Evolutionary conservation across 441 rosid species (phyloP).

Genomic region (Melastoma candidum): DNA sequence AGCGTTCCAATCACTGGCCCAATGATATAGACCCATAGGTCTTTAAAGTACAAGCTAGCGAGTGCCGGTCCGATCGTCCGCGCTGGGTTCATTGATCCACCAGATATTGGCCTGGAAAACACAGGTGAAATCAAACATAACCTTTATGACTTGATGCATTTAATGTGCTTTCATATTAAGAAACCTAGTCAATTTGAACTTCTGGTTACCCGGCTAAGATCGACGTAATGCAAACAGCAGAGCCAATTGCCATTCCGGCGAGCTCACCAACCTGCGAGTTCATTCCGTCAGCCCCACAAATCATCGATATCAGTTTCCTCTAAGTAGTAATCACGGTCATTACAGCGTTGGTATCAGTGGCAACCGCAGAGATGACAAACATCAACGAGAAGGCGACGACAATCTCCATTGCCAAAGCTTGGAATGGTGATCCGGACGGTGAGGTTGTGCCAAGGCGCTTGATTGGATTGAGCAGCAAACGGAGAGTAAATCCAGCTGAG

Average conservation of each 20-base stretch:
- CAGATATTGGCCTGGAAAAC: constrained; percentile 40
- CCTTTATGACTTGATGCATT: no score
- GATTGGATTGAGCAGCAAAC: constrained; percentile 34
- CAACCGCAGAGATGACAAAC: constrained; percentile 52
- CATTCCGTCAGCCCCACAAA: no score
- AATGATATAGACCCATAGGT: constrained; percentile 45
- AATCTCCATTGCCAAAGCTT: constrained; percentile 50
- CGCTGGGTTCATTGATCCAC: constrained; percentile 74
- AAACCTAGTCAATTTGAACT: not conserved
- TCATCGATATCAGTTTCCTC: no score
- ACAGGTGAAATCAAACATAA: not conserved
- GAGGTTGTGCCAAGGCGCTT: constrained; percentile 36
- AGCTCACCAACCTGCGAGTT: constrained; percentile 44
- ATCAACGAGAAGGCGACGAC: constrained; percentile 52
- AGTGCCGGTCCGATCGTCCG: constrained; percentile 57
- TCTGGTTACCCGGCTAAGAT: constrained; percentile 48
- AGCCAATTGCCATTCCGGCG: constrained; percentile 64
- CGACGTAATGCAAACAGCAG: constrained; percentile 54
- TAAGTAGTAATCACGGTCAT: not conserved
- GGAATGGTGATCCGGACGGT: constrained; percentile 39
- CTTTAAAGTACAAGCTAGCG: constrained; percentile 44
- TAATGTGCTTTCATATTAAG: not conserved
- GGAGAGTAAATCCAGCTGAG: constrained; percentile 33
- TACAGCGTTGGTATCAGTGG: constrained; percentile 57
- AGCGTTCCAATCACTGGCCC: constrained; percentile 49